These are phyloP conservation scores for Astrocystis sublimbata DNA, from an alignment of 495 filamentous ascomycete species.

Conservation along the genomic window DNA sequence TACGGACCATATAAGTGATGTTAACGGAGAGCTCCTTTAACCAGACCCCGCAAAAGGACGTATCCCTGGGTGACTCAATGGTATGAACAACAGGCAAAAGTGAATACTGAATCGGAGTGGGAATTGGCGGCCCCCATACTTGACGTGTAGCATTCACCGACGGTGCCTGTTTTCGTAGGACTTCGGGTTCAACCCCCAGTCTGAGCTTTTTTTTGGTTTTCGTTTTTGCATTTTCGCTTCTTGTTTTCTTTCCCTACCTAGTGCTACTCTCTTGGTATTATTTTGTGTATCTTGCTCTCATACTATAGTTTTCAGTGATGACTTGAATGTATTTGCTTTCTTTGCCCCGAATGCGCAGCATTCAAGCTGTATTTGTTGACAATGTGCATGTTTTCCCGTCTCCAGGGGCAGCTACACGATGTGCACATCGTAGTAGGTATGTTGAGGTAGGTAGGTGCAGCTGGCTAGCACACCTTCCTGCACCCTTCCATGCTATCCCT, in stretches of 20 bases:
- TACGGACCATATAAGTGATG: background rate
- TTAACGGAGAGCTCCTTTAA: background rate
- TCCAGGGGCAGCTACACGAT: too few relatives aligned
- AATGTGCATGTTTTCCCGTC: too few relatives aligned
- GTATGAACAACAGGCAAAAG: conserved; percentile 14
- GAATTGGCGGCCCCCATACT: background rate
- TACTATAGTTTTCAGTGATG: too few relatives aligned
- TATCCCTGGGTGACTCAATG: conserved; percentile 14
- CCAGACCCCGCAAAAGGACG: conserved; percentile 9
- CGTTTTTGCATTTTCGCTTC: background rate
- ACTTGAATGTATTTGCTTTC: too few relatives aligned
- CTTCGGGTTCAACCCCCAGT: conserved; percentile 2
- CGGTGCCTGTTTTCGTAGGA: conserved; percentile 11
- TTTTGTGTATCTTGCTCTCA: background rate
- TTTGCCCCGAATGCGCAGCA: too few relatives aligned
- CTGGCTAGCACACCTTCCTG: too few relatives aligned
- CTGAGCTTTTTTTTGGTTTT: conserved; percentile 8
- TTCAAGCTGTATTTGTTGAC: too few relatives aligned
- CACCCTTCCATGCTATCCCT: too few relatives aligned
- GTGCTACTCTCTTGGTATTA: too few relatives aligned
- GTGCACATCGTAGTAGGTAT: too few relatives aligned
- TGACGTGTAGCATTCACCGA: conserved; percentile 8
- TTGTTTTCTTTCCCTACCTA: background rate
- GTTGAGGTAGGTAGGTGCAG: too few relatives aligned
- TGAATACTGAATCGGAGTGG: conserved; percentile 6